phyloP scores from a whole-genome alignment of 202 grass and related monocot species.

The Carex arenaria region DNA sequence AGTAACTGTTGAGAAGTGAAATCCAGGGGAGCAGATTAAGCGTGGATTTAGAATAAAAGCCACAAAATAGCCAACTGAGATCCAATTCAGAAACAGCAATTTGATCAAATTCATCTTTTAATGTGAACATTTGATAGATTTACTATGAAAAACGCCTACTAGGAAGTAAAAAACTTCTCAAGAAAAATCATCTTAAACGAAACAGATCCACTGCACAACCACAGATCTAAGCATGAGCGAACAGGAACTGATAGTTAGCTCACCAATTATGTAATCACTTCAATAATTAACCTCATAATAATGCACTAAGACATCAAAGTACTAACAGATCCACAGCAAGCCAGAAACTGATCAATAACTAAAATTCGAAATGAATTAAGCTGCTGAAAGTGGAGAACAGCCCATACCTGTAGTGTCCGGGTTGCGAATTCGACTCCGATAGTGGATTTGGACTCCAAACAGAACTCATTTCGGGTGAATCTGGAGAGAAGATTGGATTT shows the following conservation, averaged over 20 bases:
- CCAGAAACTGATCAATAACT: neutral
- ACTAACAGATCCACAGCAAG: neutral
- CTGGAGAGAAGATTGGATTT: slow-evolving; percentile 93
- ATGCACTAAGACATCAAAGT: neutral
- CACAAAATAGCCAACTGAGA: neutral
- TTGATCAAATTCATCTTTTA: neutral
- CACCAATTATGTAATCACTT: neutral
- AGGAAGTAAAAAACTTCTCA: neutral
- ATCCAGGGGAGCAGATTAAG: neutral
- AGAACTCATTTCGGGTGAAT: slow-evolving; percentile 97
- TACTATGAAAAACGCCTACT: neutral
- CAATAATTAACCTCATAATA: neutral
- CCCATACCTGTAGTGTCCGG: slow-evolving; percentile 49
- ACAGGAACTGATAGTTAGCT: neutral
- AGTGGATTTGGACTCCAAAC: slow-evolving; percentile 92
- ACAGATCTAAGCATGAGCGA: slow-evolving; percentile 9
- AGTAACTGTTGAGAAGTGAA: neutral
- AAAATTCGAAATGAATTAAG: slow-evolving; percentile 9
- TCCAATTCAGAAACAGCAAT: neutral
- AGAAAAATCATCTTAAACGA: neutral
- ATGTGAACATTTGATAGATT: neutral
- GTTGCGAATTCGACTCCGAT: slow-evolving; percentile 97
- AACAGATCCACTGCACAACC: slow-evolving; percentile 8
- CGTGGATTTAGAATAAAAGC: neutral
- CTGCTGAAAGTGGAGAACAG: neutral